phyloP scores from a whole-genome alignment of 2,329 filamentous ascomycete genomes.

The Xylariaceae sp. region DNA sequence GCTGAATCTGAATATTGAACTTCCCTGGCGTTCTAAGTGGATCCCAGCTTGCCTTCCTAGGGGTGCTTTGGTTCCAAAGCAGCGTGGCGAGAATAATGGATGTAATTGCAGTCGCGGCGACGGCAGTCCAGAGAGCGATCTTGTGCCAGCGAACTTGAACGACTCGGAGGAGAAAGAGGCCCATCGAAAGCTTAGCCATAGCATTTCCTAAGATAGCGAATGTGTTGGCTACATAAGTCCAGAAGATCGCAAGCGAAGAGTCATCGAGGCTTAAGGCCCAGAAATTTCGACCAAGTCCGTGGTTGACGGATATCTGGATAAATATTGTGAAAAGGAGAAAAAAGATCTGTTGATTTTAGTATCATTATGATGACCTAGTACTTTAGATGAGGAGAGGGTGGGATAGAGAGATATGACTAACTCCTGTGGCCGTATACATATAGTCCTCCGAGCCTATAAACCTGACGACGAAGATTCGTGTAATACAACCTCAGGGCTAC shows the following conservation, averaged over 20 bases:
- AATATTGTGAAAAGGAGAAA: slow-evolving; percentile 44
- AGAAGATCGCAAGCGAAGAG: slow-evolving; percentile 47
- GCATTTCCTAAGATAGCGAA: slow-evolving; percentile 48
- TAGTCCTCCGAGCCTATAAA: slow-evolving; percentile 48
- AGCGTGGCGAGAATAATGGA: slow-evolving; percentile 44
- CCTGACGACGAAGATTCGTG: slow-evolving; percentile 43
- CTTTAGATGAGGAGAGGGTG: background rate
- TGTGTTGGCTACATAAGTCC: slow-evolving; percentile 48
- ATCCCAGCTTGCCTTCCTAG: slow-evolving; percentile 46
- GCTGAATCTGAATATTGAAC: slow-evolving; percentile 47
- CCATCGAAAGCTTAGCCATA: slow-evolving; percentile 49
- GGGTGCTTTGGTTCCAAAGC: slow-evolving; percentile 49
- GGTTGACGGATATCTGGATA: slow-evolving; percentile 46
- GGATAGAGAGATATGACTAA: slow-evolving; percentile 20
- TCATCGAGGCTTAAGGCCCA: slow-evolving; percentile 42
- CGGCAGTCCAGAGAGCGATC: slow-evolving; percentile 43
- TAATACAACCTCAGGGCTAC: slow-evolving; percentile 38
- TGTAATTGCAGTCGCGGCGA: slow-evolving; percentile 42
- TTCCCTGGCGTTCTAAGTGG: slow-evolving; percentile 44
- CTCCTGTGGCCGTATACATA: slow-evolving; percentile 44
- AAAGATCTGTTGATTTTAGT: slow-evolving; percentile 35
- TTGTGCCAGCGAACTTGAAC: slow-evolving; percentile 46
- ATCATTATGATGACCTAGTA: background rate
- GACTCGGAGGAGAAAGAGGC: slow-evolving; percentile 48
- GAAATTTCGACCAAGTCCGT: slow-evolving; percentile 45